Evolutionary conservation across 179 eudicot genomes (phyloP).

Genomic region (Silene noctiflora): DNA sequence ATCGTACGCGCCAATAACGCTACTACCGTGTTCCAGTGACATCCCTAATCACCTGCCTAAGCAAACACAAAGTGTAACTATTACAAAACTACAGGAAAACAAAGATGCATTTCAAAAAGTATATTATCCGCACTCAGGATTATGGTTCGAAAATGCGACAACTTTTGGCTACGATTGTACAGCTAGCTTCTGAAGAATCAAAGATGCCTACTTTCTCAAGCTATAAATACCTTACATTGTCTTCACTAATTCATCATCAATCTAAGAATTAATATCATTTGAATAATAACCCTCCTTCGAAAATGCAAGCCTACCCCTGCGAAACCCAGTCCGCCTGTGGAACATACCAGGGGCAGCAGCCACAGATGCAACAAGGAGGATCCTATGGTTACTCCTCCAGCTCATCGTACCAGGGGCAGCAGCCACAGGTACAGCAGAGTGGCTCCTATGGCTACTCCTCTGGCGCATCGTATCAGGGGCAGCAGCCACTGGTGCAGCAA

Average conservation of each 20-base stretch:
- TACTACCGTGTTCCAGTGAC: too few relatives aligned
- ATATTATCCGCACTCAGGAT: neutral
- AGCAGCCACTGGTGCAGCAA: neutral
- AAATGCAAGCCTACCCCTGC: slow-evolving; percentile 13
- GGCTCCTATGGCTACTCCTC: neutral
- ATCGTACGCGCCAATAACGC: too few relatives aligned
- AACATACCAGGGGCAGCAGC: neutral
- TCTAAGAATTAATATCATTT: neutral
- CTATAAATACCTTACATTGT: slow-evolving; percentile 17
- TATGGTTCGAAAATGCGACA: too few relatives aligned
- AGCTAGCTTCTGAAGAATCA: slow-evolving; percentile 9
- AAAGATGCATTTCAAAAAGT: neutral
- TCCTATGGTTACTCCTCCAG: neutral
- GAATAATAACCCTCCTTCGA: neutral
- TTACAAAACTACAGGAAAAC: neutral
- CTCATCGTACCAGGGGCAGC: slow-evolving; percentile 1
- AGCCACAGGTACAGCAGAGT: neutral
- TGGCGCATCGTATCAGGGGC: neutral
- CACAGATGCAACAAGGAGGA: neutral
- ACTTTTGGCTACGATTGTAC: neutral
- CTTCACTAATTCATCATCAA: slow-evolving; percentile 9
- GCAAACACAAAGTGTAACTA: too few relatives aligned
- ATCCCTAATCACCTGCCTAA: too few relatives aligned
- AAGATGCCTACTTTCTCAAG: slow-evolving; percentile 3
- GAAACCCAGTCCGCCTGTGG: neutral